Evolutionary conservation across 768 basidiomycete species (phyloP).

Genomic region (Lactarius psammicola): DNA sequence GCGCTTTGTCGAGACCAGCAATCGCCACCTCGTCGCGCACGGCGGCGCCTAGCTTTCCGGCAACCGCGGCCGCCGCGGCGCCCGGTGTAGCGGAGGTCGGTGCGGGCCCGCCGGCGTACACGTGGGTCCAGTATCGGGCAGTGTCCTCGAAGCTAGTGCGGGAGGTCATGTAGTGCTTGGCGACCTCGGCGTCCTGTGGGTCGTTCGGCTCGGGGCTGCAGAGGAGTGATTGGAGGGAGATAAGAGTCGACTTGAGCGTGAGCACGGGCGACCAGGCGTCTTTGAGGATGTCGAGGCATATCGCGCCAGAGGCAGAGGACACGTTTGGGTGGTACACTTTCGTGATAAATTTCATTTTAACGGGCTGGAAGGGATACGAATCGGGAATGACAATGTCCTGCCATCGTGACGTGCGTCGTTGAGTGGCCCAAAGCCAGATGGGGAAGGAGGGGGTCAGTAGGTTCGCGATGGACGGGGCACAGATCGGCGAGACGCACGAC

Average conservation of each 20-base stretch:
- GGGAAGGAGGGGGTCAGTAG: neutral
- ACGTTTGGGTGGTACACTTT: conserved; percentile 97
- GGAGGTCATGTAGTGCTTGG: conserved; percentile 93
- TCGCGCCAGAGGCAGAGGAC: conserved; percentile 90
- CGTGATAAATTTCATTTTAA: conserved; percentile 98
- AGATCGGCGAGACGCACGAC: conserved; percentile 56
- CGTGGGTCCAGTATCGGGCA: conserved; percentile 90
- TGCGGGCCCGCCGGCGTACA: conserved; percentile 78
- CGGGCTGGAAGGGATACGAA: conserved; percentile 87
- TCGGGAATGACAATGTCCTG: conserved; percentile 94
- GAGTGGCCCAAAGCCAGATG: neutral
- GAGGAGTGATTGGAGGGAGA: conserved; percentile 89
- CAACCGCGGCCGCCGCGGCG: neutral
- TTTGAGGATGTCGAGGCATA: conserved; percentile 86
- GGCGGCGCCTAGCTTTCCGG: conserved; percentile 24
- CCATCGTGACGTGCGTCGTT: conserved; percentile 11
- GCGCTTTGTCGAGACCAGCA: conserved; percentile 79
- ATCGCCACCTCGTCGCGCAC: conserved; percentile 52
- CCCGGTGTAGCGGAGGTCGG: conserved; percentile 29
- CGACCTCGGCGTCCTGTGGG: conserved; percentile 97
- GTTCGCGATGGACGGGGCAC: neutral
- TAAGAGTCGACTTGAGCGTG: conserved; percentile 93
- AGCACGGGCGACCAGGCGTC: conserved; percentile 96
- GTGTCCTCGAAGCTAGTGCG: conserved; percentile 87
- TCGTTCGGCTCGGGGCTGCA: conserved; percentile 95